Evolutionary conservation across 352 stramenopile genomes (phyloP).

Genomic region (Globisporangium acanthophoron): DNA sequence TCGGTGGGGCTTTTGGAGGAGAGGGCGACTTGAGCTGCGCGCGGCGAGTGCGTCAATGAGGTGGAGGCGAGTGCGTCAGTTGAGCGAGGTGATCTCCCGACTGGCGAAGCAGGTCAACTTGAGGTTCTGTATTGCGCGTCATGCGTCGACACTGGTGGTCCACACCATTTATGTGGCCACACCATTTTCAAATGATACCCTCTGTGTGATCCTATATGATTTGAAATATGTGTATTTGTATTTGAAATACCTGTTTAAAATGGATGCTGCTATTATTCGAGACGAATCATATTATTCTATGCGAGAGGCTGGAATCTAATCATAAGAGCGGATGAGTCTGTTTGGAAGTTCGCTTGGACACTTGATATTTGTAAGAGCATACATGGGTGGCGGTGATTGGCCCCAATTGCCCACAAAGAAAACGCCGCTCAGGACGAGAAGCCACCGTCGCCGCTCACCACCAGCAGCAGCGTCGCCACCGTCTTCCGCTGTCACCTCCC

Average conservation of each 20-base stretch:
- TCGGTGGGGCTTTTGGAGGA: neutral
- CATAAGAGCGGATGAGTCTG: too few species aligned
- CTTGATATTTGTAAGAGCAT: too few species aligned
- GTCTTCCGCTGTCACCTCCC: neutral
- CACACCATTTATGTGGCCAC: too few species aligned
- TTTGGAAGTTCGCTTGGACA: too few species aligned
- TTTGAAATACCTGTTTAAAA: neutral
- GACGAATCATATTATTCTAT: too few species aligned
- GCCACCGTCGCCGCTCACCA: neutral
- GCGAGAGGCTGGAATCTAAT: too few species aligned
- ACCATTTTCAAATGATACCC: too few species aligned
- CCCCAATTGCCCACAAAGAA: neutral
- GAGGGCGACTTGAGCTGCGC: neutral
- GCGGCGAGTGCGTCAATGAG: slow-evolving; percentile 3
- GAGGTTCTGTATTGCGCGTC: neutral
- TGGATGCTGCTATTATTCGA: too few species aligned
- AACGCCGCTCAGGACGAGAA: neutral
- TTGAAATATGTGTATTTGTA: neutral
- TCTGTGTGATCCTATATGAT: neutral
- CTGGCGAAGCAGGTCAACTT: neutral
- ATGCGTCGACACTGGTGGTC: neutral
- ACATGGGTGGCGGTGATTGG: neutral
- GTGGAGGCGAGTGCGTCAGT: too few species aligned
- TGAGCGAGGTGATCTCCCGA: neutral
- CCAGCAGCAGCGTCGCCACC: neutral